Base-by-base conservation (phyloP, 192 early-diverging fungal genomes). In the Backusella australiensis region DNA sequence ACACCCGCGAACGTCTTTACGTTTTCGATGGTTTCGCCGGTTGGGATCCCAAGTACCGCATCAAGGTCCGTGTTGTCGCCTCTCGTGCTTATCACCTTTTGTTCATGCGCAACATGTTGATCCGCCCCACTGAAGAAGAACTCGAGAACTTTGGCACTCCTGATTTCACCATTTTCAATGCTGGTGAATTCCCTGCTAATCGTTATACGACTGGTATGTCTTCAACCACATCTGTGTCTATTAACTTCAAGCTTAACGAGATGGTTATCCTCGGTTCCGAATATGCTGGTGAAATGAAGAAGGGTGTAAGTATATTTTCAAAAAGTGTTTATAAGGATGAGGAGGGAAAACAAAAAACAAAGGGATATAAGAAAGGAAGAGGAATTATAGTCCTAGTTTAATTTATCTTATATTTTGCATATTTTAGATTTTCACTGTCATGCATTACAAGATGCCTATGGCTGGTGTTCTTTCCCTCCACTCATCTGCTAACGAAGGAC, bases 271-370 rank as follows among this genome's bases (percentile, higher is more conserved):
- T 99, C 49, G 97, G 97, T 63, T 96, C 96, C 75, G 94, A 98
- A 84, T 99, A 99, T 78, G 97, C 97, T 72, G 97, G 97, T 72
- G 97, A 99, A 87, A 99, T 99, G 97, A 99, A 99, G 89, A 99
- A 99, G 92, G 97, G 97, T 83, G 86, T 92, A 78, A 81, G 84
- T 86, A 41, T 63, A 72, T 52, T 66, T 71, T 26, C 6, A 41
- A 66, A 34, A 34, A 23, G 1, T 39, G 11, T 39, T 39, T 39
- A 39, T 39, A 39, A 39, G 38, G 38, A 15, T 26, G 52, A 36
- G 15, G 53, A 19, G 1, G 7, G 21, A 8, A 34, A 44, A 35
- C 39, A 11, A 21, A 17, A 39, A 21, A 46, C 17, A 71, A 46
- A 49, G 11, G 11, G 39, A 32, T 8, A 39, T 17, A 19, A 71